These are phyloP conservation scores for Monilinia aucupariae DNA, from an alignment of 2,329 filamentous ascomycete species.

Conservation along the genomic window DNA sequence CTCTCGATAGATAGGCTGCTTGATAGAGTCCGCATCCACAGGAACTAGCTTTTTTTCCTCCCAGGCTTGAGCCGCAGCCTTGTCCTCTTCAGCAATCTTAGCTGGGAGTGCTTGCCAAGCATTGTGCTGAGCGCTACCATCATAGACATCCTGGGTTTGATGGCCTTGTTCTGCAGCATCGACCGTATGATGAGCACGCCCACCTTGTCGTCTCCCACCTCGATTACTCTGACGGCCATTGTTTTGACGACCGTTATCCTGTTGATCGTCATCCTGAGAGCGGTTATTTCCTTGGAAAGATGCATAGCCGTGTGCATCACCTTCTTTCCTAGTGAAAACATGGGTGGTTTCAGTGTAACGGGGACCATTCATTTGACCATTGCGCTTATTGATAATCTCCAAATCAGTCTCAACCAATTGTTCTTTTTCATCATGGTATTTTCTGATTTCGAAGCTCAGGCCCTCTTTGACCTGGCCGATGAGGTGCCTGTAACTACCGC, in stretches of 20 bases:
- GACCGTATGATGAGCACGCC: not conserved
- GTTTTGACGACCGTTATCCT: not conserved
- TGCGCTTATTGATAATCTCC: constrained; percentile 42
- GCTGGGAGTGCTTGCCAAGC: constrained; percentile 28
- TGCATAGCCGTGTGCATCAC: constrained; percentile 5
- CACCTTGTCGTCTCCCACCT: constrained; percentile 4
- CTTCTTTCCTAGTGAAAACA: constrained; percentile 2
- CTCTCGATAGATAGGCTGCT: constrained; percentile 27
- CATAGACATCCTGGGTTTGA: not conserved
- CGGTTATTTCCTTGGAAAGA: not conserved
- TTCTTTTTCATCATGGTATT: constrained; percentile 65
- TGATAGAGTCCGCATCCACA: constrained; percentile 16
- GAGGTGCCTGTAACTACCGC: constrained; percentile 83
- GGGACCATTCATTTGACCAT: constrained; percentile 2
- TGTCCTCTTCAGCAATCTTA: constrained; percentile 29
- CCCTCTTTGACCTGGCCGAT: constrained; percentile 59
- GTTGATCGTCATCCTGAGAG: not conserved
- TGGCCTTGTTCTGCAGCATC: constrained; percentile 6
- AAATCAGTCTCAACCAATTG: constrained; percentile 88
- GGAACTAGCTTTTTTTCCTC: constrained; percentile 15
- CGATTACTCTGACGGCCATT: not conserved
- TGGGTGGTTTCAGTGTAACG: not conserved
- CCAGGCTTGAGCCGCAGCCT: constrained; percentile 23
- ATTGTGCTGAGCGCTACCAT: constrained; percentile 20
- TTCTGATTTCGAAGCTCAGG: constrained; percentile 62